A percentile compares a stretch with the other conserved stretches of the same genome.
Conservation (phyloP, 2,329 filamentous ascomycete species). For the Aspergillus vadensis region DNA sequence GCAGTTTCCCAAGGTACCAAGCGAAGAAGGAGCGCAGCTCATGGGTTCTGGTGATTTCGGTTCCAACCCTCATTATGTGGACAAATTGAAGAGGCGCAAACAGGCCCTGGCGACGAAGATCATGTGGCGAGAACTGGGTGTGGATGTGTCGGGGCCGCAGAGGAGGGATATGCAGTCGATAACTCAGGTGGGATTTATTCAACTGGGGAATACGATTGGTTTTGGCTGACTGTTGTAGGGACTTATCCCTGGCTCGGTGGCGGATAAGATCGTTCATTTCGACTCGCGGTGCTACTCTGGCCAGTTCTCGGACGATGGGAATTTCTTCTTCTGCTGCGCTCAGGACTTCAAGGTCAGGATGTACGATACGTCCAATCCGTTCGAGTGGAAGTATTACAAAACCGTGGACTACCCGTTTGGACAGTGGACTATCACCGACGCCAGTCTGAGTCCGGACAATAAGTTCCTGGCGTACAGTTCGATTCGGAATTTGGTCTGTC, state of each 20-base stretch:
- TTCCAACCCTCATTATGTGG: slow-evolving; percentile 58
- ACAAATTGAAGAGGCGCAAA: slow-evolving; percentile 58
- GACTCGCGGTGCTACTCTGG: slow-evolving; percentile 87
- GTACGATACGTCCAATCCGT: slow-evolving; percentile 96
- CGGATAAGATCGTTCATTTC: slow-evolving; percentile 87
- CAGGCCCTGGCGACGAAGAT: slow-evolving; percentile 67
- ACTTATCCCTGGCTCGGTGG: slow-evolving; percentile 73
- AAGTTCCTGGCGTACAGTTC: slow-evolving; percentile 89
- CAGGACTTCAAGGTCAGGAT: slow-evolving; percentile 94
- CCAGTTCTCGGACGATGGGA: slow-evolving; percentile 94
- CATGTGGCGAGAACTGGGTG: slow-evolving; percentile 78
- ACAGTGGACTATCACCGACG: slow-evolving; percentile 95
- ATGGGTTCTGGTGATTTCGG: slow-evolving; percentile 86
- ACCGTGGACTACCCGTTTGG: slow-evolving; percentile 82
- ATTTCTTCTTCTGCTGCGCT: slow-evolving; percentile 91
- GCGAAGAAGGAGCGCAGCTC: slow-evolving; percentile 70
- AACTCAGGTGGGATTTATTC: slow-evolving; percentile 57
- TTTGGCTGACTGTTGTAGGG: slow-evolving; percentile 49
- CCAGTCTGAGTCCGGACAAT: slow-evolving; percentile 87
- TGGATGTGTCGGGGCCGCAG: slow-evolving; percentile 60
- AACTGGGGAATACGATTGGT: too few species aligned
- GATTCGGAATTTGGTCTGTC: slow-evolving; percentile 78
- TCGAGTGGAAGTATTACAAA: slow-evolving; percentile 95
- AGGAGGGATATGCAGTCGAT: slow-evolving; percentile 68
- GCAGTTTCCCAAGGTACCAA: slow-evolving; percentile 81